These are phyloP conservation scores for Suhomyces emberorum DNA, from an alignment of 805 yeast species.

Conservation along the genomic window DNA sequence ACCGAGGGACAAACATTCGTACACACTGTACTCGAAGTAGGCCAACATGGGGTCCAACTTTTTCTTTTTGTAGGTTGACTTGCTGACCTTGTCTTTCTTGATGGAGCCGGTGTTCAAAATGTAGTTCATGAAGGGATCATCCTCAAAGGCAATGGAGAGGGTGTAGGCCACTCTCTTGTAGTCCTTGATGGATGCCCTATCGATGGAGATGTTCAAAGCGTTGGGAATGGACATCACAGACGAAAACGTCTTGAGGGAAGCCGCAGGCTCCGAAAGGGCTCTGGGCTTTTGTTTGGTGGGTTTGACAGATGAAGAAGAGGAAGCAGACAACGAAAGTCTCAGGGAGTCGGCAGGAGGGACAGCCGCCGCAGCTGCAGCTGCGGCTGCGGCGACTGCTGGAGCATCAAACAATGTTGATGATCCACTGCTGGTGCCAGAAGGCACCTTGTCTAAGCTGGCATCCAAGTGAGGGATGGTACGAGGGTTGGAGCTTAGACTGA, in stretches of 20 bases:
- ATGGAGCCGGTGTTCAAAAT: conserved; percentile 35
- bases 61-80: conserved; percentile 26
- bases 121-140: conserved; percentile 53
- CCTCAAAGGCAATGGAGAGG: conserved; percentile 49
- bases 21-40: conserved; percentile 51
- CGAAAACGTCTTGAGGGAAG: conserved; percentile 2
- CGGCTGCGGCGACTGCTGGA: conserved; percentile 1
- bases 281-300: conserved; percentile 1
- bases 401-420: background rate
- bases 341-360: conserved; percentile 16
- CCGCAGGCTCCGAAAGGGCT: conserved; percentile 5
- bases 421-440: conserved; percentile 3
- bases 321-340: conserved; percentile 16
- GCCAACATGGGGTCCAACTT: conserved; percentile 44
- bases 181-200: conserved; percentile 35
- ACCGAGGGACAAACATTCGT: conserved; percentile 49
- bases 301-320: background rate
- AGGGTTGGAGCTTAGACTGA: conserved; percentile 9
- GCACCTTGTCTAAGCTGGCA: conserved; percentile 1
- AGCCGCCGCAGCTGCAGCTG: conserved; percentile 1
- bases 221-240: conserved; percentile 12
- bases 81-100: conserved; percentile 27
- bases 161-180: conserved; percentile 56
- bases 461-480: conserved; percentile 1
- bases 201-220: conserved; percentile 12